Evolutionary conservation across 192 early-diverging fungal genomes (phyloP), one percentile per base, ranked within the genome.

Genomic region (Pilaira anomala): DNA sequence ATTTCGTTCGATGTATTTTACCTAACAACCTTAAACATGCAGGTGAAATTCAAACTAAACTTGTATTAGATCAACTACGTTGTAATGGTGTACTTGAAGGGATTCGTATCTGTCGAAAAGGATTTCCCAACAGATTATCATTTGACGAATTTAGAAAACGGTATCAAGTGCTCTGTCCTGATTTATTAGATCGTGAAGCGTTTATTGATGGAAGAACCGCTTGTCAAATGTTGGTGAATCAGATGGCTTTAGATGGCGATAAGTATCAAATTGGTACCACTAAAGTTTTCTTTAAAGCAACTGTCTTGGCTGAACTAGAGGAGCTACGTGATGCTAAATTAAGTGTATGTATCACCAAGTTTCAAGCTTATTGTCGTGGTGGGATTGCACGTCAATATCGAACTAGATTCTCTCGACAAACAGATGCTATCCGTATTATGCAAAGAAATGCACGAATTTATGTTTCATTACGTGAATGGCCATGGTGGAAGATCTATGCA

Each of bases 11-110:
- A 22, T 98, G 97, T 80, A 98, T 98, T 68, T 71, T 98, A 45
- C 97, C 97, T 7, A 98, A 98, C 65, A 76, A 89, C 25, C 89
- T 95, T 57, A 98, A 98, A 77, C 81, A 81, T 21, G 76, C 97
- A 0, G 92, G 92, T 7, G 86, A 86, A 63, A 81, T 98, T 52
- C 71, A 94, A 58, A 85, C 89, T 24, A 86, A 87, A 28, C 80
- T 93, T 44, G 95, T 98, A 2, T 77, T 97, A 29, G 94, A 96
- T 56, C 97, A 98, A 68, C 76, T 97, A 42, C 76, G 94, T 5
- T 98, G 95, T 78, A 97, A 98, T 72, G 97, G 97, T 79, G 95
- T 98, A 8, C 74, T 97, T 40, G 97, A 98, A 73, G 95, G 96
- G 18, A 97, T 99, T 59, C 86, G 95, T 49, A 97, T 99, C 59